These are phyloP conservation scores for Thalassia testudinum DNA, from an alignment of 116 monocot species.

Conservation along the genomic window DNA sequence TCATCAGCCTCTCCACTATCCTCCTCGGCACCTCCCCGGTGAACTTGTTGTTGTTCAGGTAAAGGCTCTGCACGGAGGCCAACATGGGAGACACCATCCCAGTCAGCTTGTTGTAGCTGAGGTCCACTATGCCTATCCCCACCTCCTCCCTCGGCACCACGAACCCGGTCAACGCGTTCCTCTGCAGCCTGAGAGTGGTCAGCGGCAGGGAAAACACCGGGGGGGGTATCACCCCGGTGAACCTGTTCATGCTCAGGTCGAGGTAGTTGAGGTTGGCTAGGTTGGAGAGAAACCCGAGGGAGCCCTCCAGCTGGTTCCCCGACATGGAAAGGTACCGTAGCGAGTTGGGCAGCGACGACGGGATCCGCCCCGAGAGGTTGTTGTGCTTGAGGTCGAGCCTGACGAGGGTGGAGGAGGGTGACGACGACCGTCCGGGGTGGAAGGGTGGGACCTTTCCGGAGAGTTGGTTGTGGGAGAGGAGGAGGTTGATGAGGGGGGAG, in stretches of 20 bases:
- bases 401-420: slow-evolving; percentile 1
- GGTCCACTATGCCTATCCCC: slow-evolving; percentile 18
- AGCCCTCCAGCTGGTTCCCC: slow-evolving; percentile 30
- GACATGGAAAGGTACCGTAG: slow-evolving; percentile 41
- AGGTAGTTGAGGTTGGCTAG: slow-evolving; percentile 20
- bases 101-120: slow-evolving; percentile 41
- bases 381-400: slow-evolving; percentile 49
- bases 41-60: slow-evolving; percentile 51
- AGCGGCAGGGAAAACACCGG: slow-evolving; percentile 21
- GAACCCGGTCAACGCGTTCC: slow-evolving; percentile 27
- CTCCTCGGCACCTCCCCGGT: slow-evolving; percentile 36
- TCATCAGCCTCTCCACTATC: slow-evolving; percentile 31
- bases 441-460: slow-evolving; percentile 17
- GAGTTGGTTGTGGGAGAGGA: slow-evolving; percentile 38
- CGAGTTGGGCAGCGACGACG: slow-evolving; percentile 11
- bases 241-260: slow-evolving; percentile 27
- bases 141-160: neutral
- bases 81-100: slow-evolving; percentile 28
- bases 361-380: slow-evolving; percentile 24
- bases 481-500: slow-evolving; percentile 13
- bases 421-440: too few relatives aligned
- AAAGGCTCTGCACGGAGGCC: slow-evolving; percentile 27
- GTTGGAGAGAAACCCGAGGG: slow-evolving; percentile 14
- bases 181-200: slow-evolving; percentile 22
- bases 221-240: slow-evolving; percentile 19